phyloP scores from a whole-genome alignment of 1,284 basidiomycete species.

The Xanthoconium separans region DNA sequence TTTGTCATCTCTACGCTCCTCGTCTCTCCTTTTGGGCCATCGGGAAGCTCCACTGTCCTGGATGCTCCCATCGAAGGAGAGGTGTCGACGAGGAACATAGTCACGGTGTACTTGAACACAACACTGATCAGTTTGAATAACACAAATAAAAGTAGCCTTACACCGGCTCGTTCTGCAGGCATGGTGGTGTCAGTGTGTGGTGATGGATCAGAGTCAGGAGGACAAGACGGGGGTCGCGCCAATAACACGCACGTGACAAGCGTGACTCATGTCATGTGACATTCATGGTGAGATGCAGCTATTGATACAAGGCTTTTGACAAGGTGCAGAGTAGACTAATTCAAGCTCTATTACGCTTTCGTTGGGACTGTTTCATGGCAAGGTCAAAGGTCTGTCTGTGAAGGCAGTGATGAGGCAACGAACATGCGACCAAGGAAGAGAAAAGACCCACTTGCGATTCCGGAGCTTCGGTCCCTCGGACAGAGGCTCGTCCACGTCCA shows the following conservation, averaged over 20 bases:
- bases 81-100: slow-evolving; percentile 85
- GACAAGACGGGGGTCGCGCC: slow-evolving; percentile 17
- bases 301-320: too few species aligned
- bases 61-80: slow-evolving; percentile 81
- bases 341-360: slow-evolving; percentile 47
- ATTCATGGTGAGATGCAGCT: too few species aligned
- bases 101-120: slow-evolving; percentile 65
- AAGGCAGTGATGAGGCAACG: background rate
- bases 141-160: slow-evolving; percentile 35
- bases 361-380: slow-evolving; percentile 35
- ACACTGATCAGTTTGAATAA: background rate
- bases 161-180: slow-evolving; percentile 76
- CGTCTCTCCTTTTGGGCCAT: slow-evolving; percentile 49
- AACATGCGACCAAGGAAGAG: background rate
- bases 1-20: slow-evolving; percentile 64
- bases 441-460: slow-evolving; percentile 49
- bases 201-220: background rate
- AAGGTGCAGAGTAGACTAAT: too few species aligned
- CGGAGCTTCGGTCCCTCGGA: slow-evolving; percentile 42
- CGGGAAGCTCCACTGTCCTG: slow-evolving; percentile 57
- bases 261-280: background rate
- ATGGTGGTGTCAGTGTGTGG: slow-evolving; percentile 37
- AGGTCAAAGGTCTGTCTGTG: slow-evolving; percentile 33
- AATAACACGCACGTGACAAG: slow-evolving; percentile 8
- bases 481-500: slow-evolving; percentile 50